Conservation (phyloP, 306 rosid species). For the Quercus ilex region DNA sequence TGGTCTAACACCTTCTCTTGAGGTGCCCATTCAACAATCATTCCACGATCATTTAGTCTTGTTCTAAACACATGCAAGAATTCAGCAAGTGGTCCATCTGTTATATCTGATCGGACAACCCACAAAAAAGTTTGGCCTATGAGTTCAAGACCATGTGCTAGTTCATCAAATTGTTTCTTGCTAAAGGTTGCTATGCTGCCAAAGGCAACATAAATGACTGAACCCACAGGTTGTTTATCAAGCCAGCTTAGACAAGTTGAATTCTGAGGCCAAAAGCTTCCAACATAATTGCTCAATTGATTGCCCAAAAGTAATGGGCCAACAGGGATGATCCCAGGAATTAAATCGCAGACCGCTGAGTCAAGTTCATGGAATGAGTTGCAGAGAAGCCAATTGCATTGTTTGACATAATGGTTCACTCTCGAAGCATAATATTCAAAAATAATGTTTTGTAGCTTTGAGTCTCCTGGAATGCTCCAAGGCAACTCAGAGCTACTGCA, state of each 20-base stretch:
- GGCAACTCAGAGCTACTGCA: background rate
- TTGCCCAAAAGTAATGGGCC: slow-evolving; percentile 3
- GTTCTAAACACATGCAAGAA: no score
- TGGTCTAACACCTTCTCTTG: no score
- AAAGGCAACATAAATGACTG: slow-evolving; percentile 6
- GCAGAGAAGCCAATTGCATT: slow-evolving; percentile 2
- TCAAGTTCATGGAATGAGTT: slow-evolving; percentile 18
- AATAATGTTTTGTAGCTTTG: background rate
- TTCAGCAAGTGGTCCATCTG: no score
- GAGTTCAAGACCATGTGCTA: background rate
- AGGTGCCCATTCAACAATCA: no score
- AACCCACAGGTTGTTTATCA: background rate
- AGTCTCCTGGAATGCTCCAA: slow-evolving; percentile 2
- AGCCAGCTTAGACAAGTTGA: no score
- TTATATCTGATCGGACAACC: no score
- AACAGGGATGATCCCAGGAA: slow-evolving; percentile 8
- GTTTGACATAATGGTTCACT: background rate
- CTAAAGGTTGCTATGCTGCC: no score
- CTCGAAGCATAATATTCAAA: background rate
- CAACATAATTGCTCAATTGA: background rate
- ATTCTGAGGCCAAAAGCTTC: no score
- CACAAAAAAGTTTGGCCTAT: background rate
- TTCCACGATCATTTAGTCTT: no score
- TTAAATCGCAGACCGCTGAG: slow-evolving; percentile 2
- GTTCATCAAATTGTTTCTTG: no score